A percentile compares a stretch with the other conserved stretches of the same genome.
Evolutionary conservation across 192 early-diverging fungal species (phyloP).

Genomic region (Umbelopsis isabellina): DNA sequence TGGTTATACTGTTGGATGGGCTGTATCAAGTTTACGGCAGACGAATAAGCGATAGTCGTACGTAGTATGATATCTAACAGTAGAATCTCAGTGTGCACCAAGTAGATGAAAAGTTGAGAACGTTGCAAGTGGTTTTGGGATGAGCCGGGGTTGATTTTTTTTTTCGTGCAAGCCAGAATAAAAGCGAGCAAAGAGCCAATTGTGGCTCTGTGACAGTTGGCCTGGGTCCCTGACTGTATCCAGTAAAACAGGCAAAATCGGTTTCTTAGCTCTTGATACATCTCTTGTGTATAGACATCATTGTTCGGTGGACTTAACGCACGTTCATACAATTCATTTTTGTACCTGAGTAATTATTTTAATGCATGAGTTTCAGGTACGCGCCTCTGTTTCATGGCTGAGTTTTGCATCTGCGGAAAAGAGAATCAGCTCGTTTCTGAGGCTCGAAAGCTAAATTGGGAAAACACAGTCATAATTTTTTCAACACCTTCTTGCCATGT

Average conservation of each 20-base stretch:
- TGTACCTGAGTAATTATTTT: no score
- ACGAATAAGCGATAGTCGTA: no score
- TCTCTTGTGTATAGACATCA: no score
- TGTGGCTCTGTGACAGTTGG: not conserved
- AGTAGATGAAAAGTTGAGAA: no score
- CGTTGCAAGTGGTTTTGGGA: no score
- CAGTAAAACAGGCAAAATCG: not conserved
- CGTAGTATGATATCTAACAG: no score
- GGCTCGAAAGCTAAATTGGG: not conserved
- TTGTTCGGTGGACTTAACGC: no score
- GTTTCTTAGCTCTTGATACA: not conserved
- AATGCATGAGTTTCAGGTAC: constrained; percentile 10
- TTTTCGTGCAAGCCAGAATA: not conserved
- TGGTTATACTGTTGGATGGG: not conserved
- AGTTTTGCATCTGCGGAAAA: not conserved
- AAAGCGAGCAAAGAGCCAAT: not conserved
- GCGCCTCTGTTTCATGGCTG: constrained; percentile 4
- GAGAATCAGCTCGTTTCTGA: no score
- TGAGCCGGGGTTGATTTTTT: no score
- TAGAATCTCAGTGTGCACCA: no score
- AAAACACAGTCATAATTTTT: constrained; percentile 15
- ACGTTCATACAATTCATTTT: no score
- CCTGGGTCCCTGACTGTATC: not conserved
- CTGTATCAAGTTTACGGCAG: no score
- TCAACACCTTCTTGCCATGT: not conserved